Evolutionary conservation across 192 early-diverging fungal species (phyloP), one percentile per base, ranked within the genome.

Genomic region (Polychytrium aggregatum): DNA sequence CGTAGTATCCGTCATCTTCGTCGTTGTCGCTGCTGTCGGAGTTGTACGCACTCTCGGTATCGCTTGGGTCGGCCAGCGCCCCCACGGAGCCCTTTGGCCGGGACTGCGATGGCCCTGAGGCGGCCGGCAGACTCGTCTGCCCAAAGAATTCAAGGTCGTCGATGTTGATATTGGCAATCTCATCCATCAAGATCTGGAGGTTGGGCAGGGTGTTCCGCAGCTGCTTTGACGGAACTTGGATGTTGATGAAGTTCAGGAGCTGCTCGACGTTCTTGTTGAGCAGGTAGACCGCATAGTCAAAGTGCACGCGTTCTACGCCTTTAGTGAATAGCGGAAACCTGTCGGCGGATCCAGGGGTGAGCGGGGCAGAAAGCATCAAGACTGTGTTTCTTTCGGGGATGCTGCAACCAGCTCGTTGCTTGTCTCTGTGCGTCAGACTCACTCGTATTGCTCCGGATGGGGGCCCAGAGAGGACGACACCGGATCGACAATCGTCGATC

Each of bases 241-340:
- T 61, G 56, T 80, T 81, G 72, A 87, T 75, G 24, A 85, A 37
- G 80, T 87, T 62, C 18, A 37, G 33, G 55, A 87, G 79, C 68
- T 88, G 86, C 55, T 90, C 87, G 60, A 90, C 77, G 44, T 90
- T 70, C 63, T 90, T 90, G 54, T 88, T 90, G 44, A 90, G 35
- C 28, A 90, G 52, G 62, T 87, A 90, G 3, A 90, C 87, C 7
- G 71, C 85, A 62, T 86, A 90, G 22, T 87, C 86, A 59, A 87
- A 88, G 13, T 82, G 67, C 52, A 70, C 58, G 7, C 68, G 55
- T 31, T 89, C 85, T 1, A 68, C 63, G 0, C 83, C 82, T 64
- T 73, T 79, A 2, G 67, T 45, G 60, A 71, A 86, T 17, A 90
- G 62, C 1, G 87, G 87, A 64, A 86, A 88, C 17, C 82, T 88